Evolutionary conservation across 352 stramenopile species (phyloP).

Genomic region (Peronospora destructor): DNA sequence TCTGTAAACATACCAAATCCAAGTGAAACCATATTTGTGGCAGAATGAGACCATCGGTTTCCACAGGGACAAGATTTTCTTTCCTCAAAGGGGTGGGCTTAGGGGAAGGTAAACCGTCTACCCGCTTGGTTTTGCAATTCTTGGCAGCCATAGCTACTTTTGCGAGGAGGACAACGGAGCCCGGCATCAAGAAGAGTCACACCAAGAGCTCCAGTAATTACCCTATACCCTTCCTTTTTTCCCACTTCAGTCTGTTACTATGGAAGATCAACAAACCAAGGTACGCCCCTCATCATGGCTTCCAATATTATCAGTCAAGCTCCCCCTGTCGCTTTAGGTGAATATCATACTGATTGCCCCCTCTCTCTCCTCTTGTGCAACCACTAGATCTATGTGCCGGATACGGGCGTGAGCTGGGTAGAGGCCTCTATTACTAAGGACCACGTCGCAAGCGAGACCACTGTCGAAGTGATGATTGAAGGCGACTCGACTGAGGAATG

Average conservation of each 20-base stretch:
- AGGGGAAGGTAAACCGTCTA: constrained; percentile 11
- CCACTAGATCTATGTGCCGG: constrained; percentile 74
- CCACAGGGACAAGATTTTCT: constrained; percentile 18
- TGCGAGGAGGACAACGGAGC: constrained; percentile 23
- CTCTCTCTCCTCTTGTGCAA: neutral
- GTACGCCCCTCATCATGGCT: constrained; percentile 9
- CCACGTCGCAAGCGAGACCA: constrained; percentile 69
- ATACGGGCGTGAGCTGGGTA: constrained; percentile 74
- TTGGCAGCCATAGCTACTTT: constrained; percentile 30
- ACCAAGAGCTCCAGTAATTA: neutral
- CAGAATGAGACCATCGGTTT: constrained; percentile 23
- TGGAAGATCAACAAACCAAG: constrained; percentile 48
- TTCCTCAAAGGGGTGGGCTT: constrained; percentile 13
- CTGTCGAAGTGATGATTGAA: constrained; percentile 73
- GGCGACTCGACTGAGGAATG: constrained; percentile 66
- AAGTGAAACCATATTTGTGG: constrained; percentile 16
- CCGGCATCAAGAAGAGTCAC: constrained; percentile 3
- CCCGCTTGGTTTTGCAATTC: constrained; percentile 16
- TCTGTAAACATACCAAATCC: constrained; percentile 10
- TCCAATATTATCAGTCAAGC: no score
- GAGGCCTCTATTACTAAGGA: constrained; percentile 78
- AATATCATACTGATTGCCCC: neutral
- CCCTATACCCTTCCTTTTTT: neutral
- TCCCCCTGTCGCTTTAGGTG: constrained; percentile 6
- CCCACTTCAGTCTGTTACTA: constrained; percentile 4